These are phyloP conservation scores for Rhynchosporium graminicola DNA, from an alignment of 2,329 filamentous ascomycete genomes.

Conservation along the genomic window DNA sequence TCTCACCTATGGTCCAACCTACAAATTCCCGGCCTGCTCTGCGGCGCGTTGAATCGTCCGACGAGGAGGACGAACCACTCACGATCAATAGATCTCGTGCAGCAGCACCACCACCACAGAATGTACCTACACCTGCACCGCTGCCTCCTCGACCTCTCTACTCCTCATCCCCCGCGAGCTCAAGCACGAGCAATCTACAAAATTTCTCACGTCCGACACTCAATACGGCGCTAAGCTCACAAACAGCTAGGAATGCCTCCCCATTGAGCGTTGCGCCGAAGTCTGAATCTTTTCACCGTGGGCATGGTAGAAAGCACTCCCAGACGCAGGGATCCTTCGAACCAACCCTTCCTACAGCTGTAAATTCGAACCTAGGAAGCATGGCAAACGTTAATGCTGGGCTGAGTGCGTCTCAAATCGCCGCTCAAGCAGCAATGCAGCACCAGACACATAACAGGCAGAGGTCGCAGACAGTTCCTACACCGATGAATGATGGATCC, in stretches of 20 bases:
- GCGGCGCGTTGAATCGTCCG: conserved; percentile 49
- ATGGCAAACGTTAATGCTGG: conserved; percentile 42
- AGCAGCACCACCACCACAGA: conserved; percentile 33
- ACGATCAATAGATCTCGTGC: conserved; percentile 50
- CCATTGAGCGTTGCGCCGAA: conserved; percentile 46
- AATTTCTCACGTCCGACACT: conserved; percentile 59
- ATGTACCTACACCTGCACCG: conserved; percentile 24
- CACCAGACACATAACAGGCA: conserved; percentile 60
- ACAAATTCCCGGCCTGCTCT: conserved; percentile 44
- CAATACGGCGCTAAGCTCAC: conserved; percentile 16
- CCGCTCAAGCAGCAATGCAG: conserved; percentile 74
- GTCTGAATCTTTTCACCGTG: conserved; percentile 41
- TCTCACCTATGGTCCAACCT: conserved; percentile 41
- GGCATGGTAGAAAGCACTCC: conserved; percentile 66
- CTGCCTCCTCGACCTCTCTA: conserved; percentile 49
- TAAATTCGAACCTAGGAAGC: conserved; percentile 41
- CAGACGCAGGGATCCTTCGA: conserved; percentile 78
- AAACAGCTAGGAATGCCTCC: conserved; percentile 42
- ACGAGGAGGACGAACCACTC: conserved; percentile 48
- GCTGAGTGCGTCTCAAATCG: conserved; percentile 72
- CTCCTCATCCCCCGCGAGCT: conserved; percentile 51
- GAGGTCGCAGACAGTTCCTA: conserved; percentile 72
- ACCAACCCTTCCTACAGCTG: conserved; percentile 64
- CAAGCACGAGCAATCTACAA: conserved; percentile 49
- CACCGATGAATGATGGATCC: conserved; percentile 42